phyloP scores from a whole-genome alignment of 2,329 filamentous ascomycete species.

The Epichloe hybrida region DNA sequence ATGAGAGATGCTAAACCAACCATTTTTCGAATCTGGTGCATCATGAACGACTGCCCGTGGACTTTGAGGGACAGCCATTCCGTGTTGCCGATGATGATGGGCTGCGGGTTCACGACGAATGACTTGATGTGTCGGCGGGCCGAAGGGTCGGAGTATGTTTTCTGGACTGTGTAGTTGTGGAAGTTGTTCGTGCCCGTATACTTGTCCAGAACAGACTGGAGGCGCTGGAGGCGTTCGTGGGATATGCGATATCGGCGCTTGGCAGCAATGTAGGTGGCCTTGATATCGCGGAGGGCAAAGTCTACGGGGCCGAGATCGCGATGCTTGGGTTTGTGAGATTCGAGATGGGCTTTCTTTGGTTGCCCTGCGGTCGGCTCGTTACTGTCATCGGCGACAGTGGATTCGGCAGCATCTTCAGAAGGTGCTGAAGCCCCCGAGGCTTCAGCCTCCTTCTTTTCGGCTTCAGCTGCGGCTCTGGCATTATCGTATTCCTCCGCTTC shows the following conservation, averaged over 20 bases:
- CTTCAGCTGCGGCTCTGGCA: background rate
- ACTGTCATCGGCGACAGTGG: background rate
- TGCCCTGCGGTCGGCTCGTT: conserved; percentile 8
- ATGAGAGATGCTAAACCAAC: conserved; percentile 80
- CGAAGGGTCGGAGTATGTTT: conserved; percentile 65
- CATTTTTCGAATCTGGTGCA: conserved; percentile 99
- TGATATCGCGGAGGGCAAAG: conserved; percentile 57
- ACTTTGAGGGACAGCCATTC: conserved; percentile 95
- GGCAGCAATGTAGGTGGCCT: conserved; percentile 66
- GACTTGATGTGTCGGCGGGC: conserved; percentile 86
- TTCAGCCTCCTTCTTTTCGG: conserved; percentile 9
- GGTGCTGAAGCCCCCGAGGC: conserved; percentile 12
- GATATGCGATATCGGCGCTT: conserved; percentile 79
- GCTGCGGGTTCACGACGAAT: conserved; percentile 62
- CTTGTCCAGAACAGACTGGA: conserved; percentile 60
- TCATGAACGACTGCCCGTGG: conserved; percentile 98
- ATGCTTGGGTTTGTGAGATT: conserved; percentile 24
- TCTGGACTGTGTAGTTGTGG: conserved; percentile 96
- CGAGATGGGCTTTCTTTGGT: conserved; percentile 11
- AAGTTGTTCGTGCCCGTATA: conserved; percentile 84
- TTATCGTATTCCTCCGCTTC: conserved; percentile 16
- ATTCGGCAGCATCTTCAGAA: conserved; percentile 5
- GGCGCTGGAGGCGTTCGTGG: conserved; percentile 52
- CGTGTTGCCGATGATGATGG: conserved; percentile 77
- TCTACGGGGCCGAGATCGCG: conserved; percentile 40